Evolutionary conservation across 108 stramenopile species (phyloP).

Genomic region (Schizochytrium sp.): DNA sequence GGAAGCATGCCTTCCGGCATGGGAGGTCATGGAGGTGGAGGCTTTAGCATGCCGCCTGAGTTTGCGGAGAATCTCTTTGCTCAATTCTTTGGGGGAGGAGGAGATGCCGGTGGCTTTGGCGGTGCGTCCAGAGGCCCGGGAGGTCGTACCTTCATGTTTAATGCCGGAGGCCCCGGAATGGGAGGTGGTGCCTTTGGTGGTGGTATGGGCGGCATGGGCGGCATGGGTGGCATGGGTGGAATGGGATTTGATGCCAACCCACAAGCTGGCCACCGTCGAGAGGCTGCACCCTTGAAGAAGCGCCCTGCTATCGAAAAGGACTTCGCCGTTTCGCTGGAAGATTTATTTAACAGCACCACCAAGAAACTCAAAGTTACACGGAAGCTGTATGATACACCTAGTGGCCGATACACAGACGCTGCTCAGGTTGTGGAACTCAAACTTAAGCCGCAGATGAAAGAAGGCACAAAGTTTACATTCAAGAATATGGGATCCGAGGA

Average conservation of each 20-base stretch:
- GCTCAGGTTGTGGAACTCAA: slow-evolving; percentile 94
- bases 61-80: slow-evolving; percentile 87
- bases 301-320: slow-evolving; percentile 94
- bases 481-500: slow-evolving; percentile 94
- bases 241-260: slow-evolving; percentile 39
- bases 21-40: not conserved
- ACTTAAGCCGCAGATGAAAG: slow-evolving; percentile 95
- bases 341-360: slow-evolving; percentile 98
- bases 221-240: slow-evolving; percentile 42
- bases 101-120: slow-evolving; percentile 61
- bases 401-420: slow-evolving; percentile 80
- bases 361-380: slow-evolving; percentile 93
- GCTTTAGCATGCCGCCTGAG: slow-evolving; percentile 37
- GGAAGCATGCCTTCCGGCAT: not conserved
- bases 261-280: not conserved
- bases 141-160: not conserved
- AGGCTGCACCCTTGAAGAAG: slow-evolving; percentile 76
- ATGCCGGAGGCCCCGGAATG: slow-evolving; percentile 63
- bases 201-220: slow-evolving; percentile 73
- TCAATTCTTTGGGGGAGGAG: slow-evolving; percentile 94
- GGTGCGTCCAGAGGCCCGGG: not conserved
- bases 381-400: slow-evolving; percentile 88
- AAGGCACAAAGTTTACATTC: slow-evolving; percentile 93
- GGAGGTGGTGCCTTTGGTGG: slow-evolving; percentile 1
- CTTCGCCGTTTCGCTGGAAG: slow-evolving; percentile 92